Percentiles rank a stretch among this genome's conserved stretches.
Evolutionary conservation across 192 early-diverging fungal genomes (phyloP).

Genomic region (Rhizoclosmatium sp.): DNA sequence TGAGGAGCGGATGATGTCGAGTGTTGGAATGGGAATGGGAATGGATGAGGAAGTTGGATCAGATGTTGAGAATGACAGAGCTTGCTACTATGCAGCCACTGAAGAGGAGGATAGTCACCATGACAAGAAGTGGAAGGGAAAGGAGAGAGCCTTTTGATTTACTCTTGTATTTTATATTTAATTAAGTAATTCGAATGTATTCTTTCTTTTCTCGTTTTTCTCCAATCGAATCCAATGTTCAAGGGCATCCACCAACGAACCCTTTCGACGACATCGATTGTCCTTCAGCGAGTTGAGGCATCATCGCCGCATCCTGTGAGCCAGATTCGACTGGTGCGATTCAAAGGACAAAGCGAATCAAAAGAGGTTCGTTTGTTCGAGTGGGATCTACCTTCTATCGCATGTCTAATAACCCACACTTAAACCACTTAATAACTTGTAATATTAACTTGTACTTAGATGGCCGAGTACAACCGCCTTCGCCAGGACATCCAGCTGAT

Average conservation of each 20-base stretch:
- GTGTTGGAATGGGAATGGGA: background rate
- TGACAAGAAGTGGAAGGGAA: constrained; percentile 11
- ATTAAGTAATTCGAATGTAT: background rate
- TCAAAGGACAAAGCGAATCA: background rate
- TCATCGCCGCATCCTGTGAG: constrained; percentile 51
- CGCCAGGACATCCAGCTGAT: constrained; percentile 34
- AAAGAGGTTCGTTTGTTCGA: background rate
- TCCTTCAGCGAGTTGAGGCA: constrained; percentile 1
- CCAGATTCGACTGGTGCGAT: constrained; percentile 45
- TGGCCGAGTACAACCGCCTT: constrained; percentile 19
- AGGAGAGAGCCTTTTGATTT: background rate
- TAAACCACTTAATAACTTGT: background rate
- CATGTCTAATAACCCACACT: background rate
- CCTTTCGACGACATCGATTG: background rate
- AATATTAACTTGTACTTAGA: background rate
- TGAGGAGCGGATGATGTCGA: constrained; percentile 8
- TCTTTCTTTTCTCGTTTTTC: background rate
- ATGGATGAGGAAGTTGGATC: background rate
- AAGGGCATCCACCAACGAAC: background rate
- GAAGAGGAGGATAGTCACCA: background rate
- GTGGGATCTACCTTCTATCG: background rate
- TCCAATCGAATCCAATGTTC: background rate
- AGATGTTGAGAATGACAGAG: background rate
- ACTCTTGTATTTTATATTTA: background rate
- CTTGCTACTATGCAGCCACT: background rate